A percentile compares a stretch with the other conserved stretches of the same genome.
Conservation (phyloP, 371 early-diverging fungal species). For the Mortierella sp. region DNA sequence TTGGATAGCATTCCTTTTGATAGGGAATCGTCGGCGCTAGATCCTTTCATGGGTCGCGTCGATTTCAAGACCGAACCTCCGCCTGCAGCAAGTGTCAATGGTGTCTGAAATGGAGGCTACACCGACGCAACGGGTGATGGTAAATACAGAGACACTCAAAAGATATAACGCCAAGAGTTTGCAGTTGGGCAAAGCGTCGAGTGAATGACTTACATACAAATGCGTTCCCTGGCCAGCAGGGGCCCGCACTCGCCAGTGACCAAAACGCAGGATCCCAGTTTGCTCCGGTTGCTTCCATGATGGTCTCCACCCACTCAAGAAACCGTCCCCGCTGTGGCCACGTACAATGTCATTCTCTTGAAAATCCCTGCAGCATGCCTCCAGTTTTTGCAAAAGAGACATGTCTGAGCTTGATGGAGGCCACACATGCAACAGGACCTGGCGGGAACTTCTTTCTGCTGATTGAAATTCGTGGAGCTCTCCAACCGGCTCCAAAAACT, state of each 20-base stretch:
- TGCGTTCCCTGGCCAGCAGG: constrained; percentile 24
- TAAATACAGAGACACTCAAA: background rate
- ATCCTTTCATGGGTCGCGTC: constrained; percentile 3
- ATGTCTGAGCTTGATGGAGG: constrained; percentile 36
- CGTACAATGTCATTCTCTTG: constrained; percentile 49
- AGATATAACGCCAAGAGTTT: too few relatives aligned
- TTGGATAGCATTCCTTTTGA: background rate
- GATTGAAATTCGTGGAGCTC: constrained; percentile 53
- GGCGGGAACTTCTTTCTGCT: constrained; percentile 50
- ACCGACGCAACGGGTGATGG: background rate
- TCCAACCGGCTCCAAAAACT: constrained; percentile 46
- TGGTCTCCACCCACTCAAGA: constrained; percentile 51
- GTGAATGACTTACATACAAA: constrained; percentile 31
- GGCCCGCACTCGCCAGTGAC: constrained; percentile 52
- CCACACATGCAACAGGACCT: constrained; percentile 53
- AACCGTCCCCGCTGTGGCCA: constrained; percentile 53
- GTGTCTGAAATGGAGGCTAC: constrained; percentile 53
- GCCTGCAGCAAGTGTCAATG: constrained; percentile 50
- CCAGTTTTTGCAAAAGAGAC: constrained; percentile 33
- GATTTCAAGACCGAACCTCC: constrained; percentile 46
- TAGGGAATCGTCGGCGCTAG: background rate
- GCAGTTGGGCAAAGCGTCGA: background rate
- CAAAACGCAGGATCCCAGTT: constrained; percentile 50
- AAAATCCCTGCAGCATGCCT: constrained; percentile 45
- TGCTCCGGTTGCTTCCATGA: constrained; percentile 44